Evolutionary conservation across 345 rosid genomes (phyloP).

Genomic region (Salix arbutifolia): DNA sequence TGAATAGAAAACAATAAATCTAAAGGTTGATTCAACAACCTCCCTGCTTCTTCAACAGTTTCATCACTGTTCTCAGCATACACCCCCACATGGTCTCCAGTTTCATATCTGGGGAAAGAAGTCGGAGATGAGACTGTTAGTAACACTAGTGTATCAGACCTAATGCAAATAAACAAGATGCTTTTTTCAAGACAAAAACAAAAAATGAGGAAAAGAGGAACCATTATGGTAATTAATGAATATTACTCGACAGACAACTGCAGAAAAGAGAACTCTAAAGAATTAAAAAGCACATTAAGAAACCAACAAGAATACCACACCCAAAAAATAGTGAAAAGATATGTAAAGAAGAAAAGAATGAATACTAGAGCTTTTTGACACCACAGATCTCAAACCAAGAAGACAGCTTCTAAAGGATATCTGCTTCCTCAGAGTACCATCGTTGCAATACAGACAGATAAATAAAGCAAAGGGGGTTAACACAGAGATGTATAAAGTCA

Average conservation of each 20-base stretch:
- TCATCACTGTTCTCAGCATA: constrained; percentile 69
- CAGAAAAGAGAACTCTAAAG: background rate
- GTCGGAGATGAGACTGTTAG: background rate
- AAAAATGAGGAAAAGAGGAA: background rate
- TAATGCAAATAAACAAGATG: background rate
- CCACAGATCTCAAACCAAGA: background rate
- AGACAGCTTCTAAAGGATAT: background rate
- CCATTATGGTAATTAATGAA: background rate
- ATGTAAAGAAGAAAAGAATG: background rate
- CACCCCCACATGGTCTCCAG: constrained; percentile 71
- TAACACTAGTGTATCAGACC: background rate
- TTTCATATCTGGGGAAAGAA: constrained; percentile 59
- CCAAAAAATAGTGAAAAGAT: background rate
- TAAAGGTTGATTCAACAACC: constrained; percentile 58
- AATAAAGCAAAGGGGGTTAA: background rate
- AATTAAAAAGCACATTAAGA: background rate
- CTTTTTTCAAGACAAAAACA: background rate
- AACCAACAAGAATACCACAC: background rate
- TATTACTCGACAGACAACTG: background rate
- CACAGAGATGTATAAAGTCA: background rate
- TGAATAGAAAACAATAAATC: constrained; percentile 75
- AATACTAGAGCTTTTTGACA: background rate
- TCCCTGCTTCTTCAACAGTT: constrained; percentile 70
- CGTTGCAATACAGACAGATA: background rate
- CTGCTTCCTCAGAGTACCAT: background rate